Base-by-base conservation (phyloP, 2,329 filamentous ascomycete genomes). In the Polytolypa hystricis region DNA sequence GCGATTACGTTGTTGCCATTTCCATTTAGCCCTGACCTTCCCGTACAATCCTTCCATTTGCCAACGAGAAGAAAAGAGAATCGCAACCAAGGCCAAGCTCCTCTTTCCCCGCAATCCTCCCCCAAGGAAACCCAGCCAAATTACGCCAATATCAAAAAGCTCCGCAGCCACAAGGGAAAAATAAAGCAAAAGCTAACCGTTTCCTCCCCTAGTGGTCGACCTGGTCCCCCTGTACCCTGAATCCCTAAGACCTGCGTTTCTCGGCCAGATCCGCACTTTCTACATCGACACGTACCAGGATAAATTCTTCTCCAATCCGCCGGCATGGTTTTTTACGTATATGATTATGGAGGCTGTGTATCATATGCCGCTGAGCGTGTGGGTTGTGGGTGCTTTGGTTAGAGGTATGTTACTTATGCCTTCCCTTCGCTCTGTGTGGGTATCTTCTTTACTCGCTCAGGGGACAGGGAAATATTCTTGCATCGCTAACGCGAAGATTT, bases 211-310 rank as follows among this genome's bases (percentile, higher is more conserved):
- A 79, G 75, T 69, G 28, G 67, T 81, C 49, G 77, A 81, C 48
- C 62, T 78, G 10, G 68, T 68, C 21, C 60, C 69, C n/a, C 61
- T 77, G 38, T 78, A 77, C 43, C 77, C 77, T 2, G 32, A 58
- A 3, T 54, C 56, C 25, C 45, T 77, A 6, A 65, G 63, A 32
- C 71, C 71, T 0, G 36, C 56, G 0, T 62, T 73, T 50, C 67
- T 77, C 47, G 52, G 53, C 28, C 42, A 54, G 0, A 42, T 81
- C 2, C 70, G 72, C 40, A 49, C 57, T 2, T 80, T 62, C 56
- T 80, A 81, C 55, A 62, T 79, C 41, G 51, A 59, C 2, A 78
- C 67, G 1, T 80, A 79, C 53, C 63, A 67, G 10, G 78, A 82
- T 50, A 71, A 69, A 36, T 79, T 79, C 62, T 80, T 81, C 58